These are phyloP conservation scores for Capniomyces stellatus DNA, from an alignment of 371 early-diverging fungal genomes.

Conservation along the genomic window DNA sequence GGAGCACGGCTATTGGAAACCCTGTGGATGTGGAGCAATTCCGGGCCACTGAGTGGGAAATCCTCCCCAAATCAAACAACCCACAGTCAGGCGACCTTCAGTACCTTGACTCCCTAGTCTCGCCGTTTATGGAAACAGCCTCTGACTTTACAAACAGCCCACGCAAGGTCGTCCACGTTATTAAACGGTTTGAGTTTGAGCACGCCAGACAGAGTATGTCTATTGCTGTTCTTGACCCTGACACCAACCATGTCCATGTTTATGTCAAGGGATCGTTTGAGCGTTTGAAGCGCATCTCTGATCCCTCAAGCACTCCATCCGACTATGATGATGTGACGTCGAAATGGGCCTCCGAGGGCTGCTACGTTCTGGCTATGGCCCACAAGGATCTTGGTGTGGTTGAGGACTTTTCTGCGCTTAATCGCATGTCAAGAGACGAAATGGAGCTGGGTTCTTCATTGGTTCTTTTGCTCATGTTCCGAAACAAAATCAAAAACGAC, in stretches of 20 bases:
- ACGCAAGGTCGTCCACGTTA: slow-evolving; percentile 27
- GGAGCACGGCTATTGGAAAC: slow-evolving; percentile 54
- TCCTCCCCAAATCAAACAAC: slow-evolving; percentile 6
- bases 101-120: slow-evolving; percentile 27
- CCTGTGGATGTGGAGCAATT: slow-evolving; percentile 84
- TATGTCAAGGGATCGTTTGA: slow-evolving; percentile 65
- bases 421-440: slow-evolving; percentile 28
- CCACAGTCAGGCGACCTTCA: slow-evolving; percentile 3
- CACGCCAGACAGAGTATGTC: slow-evolving; percentile 74
- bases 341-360: slow-evolving; percentile 39
- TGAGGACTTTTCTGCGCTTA: slow-evolving; percentile 16
- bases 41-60: slow-evolving; percentile 30
- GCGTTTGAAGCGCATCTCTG: slow-evolving; percentile 26
- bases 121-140: slow-evolving; percentile 10
- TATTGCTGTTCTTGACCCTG: slow-evolving; percentile 45
- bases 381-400: slow-evolving; percentile 30
- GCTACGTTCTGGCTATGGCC: slow-evolving; percentile 54
- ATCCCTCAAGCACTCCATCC: slow-evolving; percentile 24
- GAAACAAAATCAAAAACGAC: slow-evolving; percentile 59
- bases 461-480: slow-evolving; percentile 53
- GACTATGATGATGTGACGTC: slow-evolving; percentile 28
- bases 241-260: slow-evolving; percentile 36
- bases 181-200: slow-evolving; percentile 76
- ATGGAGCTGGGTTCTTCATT: slow-evolving; percentile 39
- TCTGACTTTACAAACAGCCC: slow-evolving; percentile 5